phyloP scores from a whole-genome alignment of 2,329 filamentous ascomycete species.

The Stachybotrys chlorohalonatus region DNA sequence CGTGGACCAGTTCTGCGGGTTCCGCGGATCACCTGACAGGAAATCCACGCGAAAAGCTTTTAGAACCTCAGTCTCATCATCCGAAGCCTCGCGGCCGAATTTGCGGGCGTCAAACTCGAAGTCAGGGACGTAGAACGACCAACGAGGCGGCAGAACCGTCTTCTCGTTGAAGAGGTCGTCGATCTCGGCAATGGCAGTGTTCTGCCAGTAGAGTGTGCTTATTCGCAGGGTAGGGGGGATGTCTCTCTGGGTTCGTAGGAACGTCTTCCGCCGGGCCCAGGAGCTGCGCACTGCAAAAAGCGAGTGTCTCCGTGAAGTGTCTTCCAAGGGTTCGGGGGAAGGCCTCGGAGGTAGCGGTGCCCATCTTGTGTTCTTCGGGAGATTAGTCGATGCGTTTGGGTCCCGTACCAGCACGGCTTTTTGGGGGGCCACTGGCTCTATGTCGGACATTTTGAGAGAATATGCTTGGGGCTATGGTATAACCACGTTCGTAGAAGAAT shows the following conservation, averaged over 20 bases:
- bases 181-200: background rate
- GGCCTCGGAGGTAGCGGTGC: background rate
- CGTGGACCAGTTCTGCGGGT: background rate
- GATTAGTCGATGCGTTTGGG: background rate
- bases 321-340: background rate
- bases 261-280: background rate
- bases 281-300: background rate
- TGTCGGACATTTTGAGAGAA: background rate
- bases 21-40: background rate
- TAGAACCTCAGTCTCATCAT: background rate
- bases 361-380: background rate
- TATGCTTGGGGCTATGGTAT: background rate
- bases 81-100: background rate
- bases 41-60: background rate
- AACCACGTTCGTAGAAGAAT: background rate
- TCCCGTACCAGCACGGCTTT: background rate
- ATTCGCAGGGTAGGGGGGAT: background rate
- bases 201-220: background rate
- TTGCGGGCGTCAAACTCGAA: background rate
- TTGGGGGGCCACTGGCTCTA: background rate
- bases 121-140: background rate
- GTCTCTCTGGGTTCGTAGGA: background rate
- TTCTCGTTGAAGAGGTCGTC: background rate
- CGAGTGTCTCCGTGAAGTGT: background rate
- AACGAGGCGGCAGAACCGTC: background rate